Base-by-base conservation (phyloP, 805 yeast species). In the Kazachstania kunashirensis region DNA sequence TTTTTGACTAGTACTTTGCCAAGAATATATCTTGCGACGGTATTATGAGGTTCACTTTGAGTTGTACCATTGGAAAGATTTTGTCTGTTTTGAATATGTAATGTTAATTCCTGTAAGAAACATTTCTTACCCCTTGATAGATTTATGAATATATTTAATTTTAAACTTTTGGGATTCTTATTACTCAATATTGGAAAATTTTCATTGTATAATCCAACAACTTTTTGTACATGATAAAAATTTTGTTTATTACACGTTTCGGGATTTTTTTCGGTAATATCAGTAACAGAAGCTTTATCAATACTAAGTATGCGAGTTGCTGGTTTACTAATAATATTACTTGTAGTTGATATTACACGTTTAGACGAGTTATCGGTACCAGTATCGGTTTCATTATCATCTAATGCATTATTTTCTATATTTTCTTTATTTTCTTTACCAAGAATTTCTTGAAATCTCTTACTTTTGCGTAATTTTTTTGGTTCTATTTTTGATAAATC, bases 1-100 rank as follows among this genome's bases (percentile, higher is more conserved):
- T 88, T 89, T 50, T 75, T 73, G 19, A 83, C 96, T 2, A 92
- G 82, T 30, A 88, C 67, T 36, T 77, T 77, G 2, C 96, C 96
- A 34, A 73, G 55, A 12, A 88, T 61, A 38, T 63, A 40, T 30
- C 42, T 34, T 15, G 39, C 18, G 7, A 35, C 20, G 3, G 33
- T 20, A 21, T 21, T 30, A 21, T 30, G 10, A 4, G 33, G 34
- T 10, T 20, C 34, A 10, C 23, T 18, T 17, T 33, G 34, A 9
- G 15, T 21, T 17, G n/a, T 20, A n/a, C 37, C 27, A 30, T 24
- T 34, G 19, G 29, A 20, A n/a, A 30, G 15, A 15, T 30, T 30
- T 20, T 34, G 38, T 18, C 35, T 25, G 15, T 38, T 35, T 13
- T 38, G 45, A 15, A 47, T 37, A 40, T 45, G 47, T 15, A 50